phyloP scores from a whole-genome alignment of 139 green algal species.

The Closterium sp. region DNA sequence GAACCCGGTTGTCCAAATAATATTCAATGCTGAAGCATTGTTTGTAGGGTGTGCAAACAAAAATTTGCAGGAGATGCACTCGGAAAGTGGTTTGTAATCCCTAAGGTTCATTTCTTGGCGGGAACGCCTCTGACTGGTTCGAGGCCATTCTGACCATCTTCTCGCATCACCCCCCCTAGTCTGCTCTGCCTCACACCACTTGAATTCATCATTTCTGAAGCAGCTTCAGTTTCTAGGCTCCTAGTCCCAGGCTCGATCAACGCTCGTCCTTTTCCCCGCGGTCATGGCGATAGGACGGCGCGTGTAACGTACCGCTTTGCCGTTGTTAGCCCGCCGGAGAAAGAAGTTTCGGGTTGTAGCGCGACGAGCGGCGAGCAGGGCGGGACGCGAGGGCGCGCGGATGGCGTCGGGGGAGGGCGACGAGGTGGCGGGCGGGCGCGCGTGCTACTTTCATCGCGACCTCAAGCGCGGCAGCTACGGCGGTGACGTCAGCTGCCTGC shows the following conservation, averaged over 20 bases:
- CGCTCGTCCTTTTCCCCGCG: not conserved
- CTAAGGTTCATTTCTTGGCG: not conserved
- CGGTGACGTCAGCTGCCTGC: slow-evolving; percentile 61
- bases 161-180: not conserved
- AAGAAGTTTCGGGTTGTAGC: not conserved
- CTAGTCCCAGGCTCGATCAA: not conserved
- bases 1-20: no score
- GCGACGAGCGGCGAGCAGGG: not conserved
- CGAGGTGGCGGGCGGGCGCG: slow-evolving; percentile 21
- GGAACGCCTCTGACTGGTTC: not conserved
- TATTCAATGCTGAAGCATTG: no score
- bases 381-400: no score
- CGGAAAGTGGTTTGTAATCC: not conserved
- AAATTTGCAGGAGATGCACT: no score
- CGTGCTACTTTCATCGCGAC: slow-evolving; percentile 59
- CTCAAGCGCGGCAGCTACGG: slow-evolving; percentile 48
- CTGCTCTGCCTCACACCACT: not conserved
- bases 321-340: not conserved
- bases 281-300: not conserved
- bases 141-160: not conserved
- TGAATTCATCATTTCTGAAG: no score
- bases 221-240: not conserved
- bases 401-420: not conserved
- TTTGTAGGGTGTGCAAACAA: no score
- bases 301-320: not conserved